Conservation (phyloP, 345 rosid species). For the Rhizophora mangle region DNA sequence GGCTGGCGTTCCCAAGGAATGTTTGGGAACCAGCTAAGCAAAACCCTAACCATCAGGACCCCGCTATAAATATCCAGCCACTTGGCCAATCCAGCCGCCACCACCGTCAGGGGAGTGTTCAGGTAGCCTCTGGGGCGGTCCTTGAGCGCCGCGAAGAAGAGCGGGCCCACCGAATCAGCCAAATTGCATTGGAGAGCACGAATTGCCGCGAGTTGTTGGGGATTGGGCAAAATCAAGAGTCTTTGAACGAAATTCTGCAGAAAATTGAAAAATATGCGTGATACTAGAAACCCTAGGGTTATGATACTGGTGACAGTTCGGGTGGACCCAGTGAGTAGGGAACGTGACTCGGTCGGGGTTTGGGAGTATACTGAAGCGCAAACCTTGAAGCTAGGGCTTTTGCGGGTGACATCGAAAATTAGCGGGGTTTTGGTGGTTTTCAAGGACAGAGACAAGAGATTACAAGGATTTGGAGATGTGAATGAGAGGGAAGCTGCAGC, state of each 20-base stretch:
- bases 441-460: neutral
- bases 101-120: slow-evolving; percentile 78
- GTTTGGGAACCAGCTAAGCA: slow-evolving; percentile 95
- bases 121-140: slow-evolving; percentile 50
- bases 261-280: slow-evolving; percentile 5
- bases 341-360: neutral
- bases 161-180: slow-evolving; percentile 32
- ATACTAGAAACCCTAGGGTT: slow-evolving; percentile 11
- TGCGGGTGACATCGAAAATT: neutral
- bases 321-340: slow-evolving; percentile 19
- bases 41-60: slow-evolving; percentile 83
- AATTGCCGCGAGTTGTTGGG: slow-evolving; percentile 22
- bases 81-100: slow-evolving; percentile 75
- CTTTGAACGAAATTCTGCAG: slow-evolving; percentile 20
- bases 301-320: slow-evolving; percentile 23
- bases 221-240: slow-evolving; percentile 23
- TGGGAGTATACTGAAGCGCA: slow-evolving; percentile 5
- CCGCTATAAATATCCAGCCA: slow-evolving; percentile 91
- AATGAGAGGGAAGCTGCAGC: neutral
- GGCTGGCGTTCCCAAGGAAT: slow-evolving; percentile 92
- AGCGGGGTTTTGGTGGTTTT: neutral
- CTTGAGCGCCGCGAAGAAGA: slow-evolving; percentile 63
- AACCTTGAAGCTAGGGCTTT: slow-evolving; percentile 15
- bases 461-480: neutral
- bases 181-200: slow-evolving; percentile 34